phyloP scores from a whole-genome alignment of 2,329 filamentous ascomycete genomes.

The Apiospora aurea region DNA sequence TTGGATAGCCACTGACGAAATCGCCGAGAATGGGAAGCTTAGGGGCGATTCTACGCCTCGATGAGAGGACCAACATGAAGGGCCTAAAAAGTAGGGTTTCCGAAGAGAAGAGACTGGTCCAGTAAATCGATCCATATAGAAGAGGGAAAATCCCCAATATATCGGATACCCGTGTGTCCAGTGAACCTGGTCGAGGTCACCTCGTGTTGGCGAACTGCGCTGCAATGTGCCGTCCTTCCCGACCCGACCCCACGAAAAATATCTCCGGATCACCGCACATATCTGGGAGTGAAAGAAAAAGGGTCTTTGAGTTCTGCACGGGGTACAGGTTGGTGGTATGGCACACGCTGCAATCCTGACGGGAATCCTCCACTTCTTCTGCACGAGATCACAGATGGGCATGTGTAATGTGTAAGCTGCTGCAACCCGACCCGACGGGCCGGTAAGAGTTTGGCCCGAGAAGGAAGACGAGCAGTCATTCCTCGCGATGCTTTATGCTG shows the following conservation, averaged over 20 bases:
- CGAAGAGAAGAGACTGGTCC: neutral
- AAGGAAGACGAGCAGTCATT: neutral
- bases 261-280: slow-evolving; percentile 1
- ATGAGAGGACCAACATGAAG: neutral
- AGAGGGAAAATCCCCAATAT: neutral
- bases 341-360: neutral
- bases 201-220: neutral
- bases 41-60: neutral
- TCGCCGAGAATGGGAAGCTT: neutral
- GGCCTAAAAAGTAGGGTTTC: too few relatives aligned
- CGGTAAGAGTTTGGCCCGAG: slow-evolving; percentile 13
- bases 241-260: slow-evolving; percentile 13
- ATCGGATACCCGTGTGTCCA: neutral
- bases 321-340: neutral
- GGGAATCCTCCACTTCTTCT: slow-evolving; percentile 6
- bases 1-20: slow-evolving; percentile 5
- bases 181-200: neutral
- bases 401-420: neutral
- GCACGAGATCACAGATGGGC: slow-evolving; percentile 4
- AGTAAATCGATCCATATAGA: neutral
- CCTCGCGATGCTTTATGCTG: neutral
- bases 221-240: slow-evolving; percentile 16
- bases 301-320: neutral
- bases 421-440: slow-evolving; percentile 11
- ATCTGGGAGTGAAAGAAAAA: neutral